Evolutionary conservation across 139 green algal genomes (phyloP).

Genomic region (Coelastrella sp.): DNA sequence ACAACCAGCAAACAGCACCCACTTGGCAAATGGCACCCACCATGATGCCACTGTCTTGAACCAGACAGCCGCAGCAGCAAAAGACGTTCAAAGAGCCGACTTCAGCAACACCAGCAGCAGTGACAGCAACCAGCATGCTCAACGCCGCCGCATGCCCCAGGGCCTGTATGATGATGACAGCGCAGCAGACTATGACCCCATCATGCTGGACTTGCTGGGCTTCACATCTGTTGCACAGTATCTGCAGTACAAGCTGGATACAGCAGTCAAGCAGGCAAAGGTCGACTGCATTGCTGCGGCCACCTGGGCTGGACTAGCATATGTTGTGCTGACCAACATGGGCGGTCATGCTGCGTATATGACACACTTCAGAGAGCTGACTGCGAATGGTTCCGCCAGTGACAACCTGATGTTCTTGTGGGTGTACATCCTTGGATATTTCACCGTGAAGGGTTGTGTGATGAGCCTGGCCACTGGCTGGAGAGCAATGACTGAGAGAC

Average conservation of each 20-base stretch:
- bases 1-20: too few relatives aligned
- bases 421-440: constrained; percentile 24
- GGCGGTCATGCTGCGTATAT: neutral
- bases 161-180: constrained; percentile 26
- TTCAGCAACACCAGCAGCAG: neutral
- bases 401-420: constrained; percentile 26
- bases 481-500: neutral
- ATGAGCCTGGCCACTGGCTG: constrained; percentile 30
- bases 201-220: constrained; percentile 40
- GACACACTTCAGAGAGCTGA: neutral
- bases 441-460: constrained; percentile 3
- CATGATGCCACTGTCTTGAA: too few relatives aligned
- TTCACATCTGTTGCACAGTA: constrained; percentile 38
- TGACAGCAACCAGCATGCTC: neutral
- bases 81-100: too few relatives aligned
- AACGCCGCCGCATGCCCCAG: neutral
- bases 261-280: neutral
- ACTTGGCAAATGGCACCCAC: too few relatives aligned
- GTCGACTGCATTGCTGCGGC: neutral
- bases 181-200: constrained; percentile 34
- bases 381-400: neutral
- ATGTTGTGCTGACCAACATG: neutral
- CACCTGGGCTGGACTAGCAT: constrained; percentile 1
- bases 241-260: constrained; percentile 29
- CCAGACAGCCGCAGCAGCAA: too few relatives aligned